A percentile compares a stretch with the other conserved stretches of the same genome.
Conservation (phyloP, 306 rosid genomes). For the Prunus persica region DNA sequence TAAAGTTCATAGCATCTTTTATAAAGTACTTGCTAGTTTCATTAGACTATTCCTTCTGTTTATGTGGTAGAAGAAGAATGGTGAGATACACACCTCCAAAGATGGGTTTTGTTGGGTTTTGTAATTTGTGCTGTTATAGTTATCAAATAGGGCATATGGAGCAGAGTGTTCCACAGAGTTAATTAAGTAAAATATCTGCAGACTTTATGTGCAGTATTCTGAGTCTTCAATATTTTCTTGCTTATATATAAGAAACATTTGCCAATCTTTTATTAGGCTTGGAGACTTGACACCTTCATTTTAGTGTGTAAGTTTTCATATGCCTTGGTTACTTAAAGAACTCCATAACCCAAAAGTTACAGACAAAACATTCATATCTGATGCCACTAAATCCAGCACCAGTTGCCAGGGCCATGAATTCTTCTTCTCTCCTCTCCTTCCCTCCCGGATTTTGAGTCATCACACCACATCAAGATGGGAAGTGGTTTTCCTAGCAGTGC, state of each 20-base stretch:
- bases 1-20: too few species aligned
- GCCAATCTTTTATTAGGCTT: too few species aligned
- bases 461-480: conserved; percentile 36
- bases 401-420: conserved; percentile 40
- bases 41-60: too few species aligned
- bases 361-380: conserved; percentile 30
- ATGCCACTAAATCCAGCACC: conserved; percentile 45
- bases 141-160: too few species aligned
- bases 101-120: not conserved
- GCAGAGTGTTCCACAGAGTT: too few species aligned
- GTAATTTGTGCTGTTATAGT: not conserved
- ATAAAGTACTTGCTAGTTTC: too few species aligned
- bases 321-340: conserved; percentile 34
- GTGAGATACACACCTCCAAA: not conserved
- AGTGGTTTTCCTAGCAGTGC: not conserved
- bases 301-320: not conserved
- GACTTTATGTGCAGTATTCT: not conserved
- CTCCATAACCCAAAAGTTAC: conserved; percentile 48
- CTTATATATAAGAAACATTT: too few species aligned
- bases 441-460: conserved; percentile 53
- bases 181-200: not conserved
- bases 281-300: not conserved
- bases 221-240: too few species aligned
- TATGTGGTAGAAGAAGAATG: too few species aligned
- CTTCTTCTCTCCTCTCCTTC: conserved; percentile 42